These are phyloP conservation scores for Paecilomyces sp. DNA, from an alignment of 2,329 filamentous ascomycete genomes.

Conservation along the genomic window DNA sequence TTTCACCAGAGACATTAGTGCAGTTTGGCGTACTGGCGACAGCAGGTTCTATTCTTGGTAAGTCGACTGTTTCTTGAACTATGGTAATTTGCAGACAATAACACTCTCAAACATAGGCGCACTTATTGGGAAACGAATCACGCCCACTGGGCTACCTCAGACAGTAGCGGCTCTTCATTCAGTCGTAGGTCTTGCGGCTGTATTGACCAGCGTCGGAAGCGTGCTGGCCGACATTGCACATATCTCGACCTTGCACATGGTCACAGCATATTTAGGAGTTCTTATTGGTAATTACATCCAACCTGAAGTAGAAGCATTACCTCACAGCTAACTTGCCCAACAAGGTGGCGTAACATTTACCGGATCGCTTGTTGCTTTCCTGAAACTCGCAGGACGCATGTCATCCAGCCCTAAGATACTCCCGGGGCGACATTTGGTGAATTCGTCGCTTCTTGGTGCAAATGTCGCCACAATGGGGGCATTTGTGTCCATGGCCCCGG, in stretches of 20 bases:
- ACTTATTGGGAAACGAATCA: constrained; percentile 77
- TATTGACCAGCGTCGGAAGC: constrained; percentile 80
- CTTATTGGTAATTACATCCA: constrained; percentile 54
- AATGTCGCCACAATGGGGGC: constrained; percentile 79
- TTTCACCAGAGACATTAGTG: constrained; percentile 67
- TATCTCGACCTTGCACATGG: constrained; percentile 71
- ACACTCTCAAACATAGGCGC: constrained; percentile 42
- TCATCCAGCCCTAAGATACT: constrained; percentile 67
- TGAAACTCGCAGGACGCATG: constrained; percentile 79
- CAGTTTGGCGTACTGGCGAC: constrained; percentile 74
- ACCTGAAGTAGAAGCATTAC: not conserved
- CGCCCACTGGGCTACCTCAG: constrained; percentile 79
- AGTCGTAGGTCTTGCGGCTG: constrained; percentile 80
- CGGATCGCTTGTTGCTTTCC: constrained; percentile 79
- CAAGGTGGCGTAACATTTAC: constrained; percentile 77
- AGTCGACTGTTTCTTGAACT: constrained; percentile 5
- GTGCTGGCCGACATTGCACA: constrained; percentile 68
- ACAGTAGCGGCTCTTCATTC: constrained; percentile 85
- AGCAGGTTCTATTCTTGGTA: constrained; percentile 59
- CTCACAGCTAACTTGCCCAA: not conserved
- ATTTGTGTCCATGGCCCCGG: constrained; percentile 75
- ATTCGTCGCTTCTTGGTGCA: constrained; percentile 63
- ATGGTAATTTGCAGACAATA: not conserved
- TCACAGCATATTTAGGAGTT: constrained; percentile 79
- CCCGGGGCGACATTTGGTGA: constrained; percentile 68